Conservation (phyloP, 371 early-diverging fungal species). For the Phascolomyces articulosus region DNA sequence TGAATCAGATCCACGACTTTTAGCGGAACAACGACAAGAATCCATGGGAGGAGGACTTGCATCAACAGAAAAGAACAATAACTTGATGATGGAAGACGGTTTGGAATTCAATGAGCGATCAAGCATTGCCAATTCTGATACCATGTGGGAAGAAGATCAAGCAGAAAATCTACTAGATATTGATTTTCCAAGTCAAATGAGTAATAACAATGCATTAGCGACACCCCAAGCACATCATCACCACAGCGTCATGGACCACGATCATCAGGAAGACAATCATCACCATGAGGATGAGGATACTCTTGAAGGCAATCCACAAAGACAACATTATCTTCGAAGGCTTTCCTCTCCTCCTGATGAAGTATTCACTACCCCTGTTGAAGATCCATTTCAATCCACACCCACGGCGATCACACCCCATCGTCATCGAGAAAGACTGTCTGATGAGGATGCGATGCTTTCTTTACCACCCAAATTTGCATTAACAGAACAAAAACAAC, state of each 20-base stretch:
- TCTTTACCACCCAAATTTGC: not conserved
- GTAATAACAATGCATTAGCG: slow-evolving; percentile 25
- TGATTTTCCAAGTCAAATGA: slow-evolving; percentile 36
- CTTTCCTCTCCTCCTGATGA: slow-evolving; percentile 46
- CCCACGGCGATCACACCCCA: not conserved
- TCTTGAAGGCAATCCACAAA: slow-evolving; percentile 19
- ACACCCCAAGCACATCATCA: slow-evolving; percentile 39
- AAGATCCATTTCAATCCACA: slow-evolving; percentile 16
- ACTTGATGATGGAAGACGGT: not conserved
- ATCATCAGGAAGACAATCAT: no score
- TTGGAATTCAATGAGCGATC: slow-evolving; percentile 1
- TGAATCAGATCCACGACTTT: slow-evolving; percentile 40
- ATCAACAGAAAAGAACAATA: not conserved
- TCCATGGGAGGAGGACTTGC: not conserved
- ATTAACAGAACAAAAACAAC: not conserved
- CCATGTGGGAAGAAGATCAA: slow-evolving; percentile 32
- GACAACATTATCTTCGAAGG: slow-evolving; percentile 34
- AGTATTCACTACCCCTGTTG: slow-evolving; percentile 13
- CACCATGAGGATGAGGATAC: not conserved
- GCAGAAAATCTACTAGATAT: slow-evolving; percentile 46
- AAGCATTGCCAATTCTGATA: slow-evolving; percentile 22
- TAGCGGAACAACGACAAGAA: slow-evolving; percentile 5
- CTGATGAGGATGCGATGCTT: no score
- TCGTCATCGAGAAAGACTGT: no score
- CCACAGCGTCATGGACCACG: not conserved